Conservation (phyloP, 495 filamentous ascomycete genomes). For the Penicillium odoratum region DNA sequence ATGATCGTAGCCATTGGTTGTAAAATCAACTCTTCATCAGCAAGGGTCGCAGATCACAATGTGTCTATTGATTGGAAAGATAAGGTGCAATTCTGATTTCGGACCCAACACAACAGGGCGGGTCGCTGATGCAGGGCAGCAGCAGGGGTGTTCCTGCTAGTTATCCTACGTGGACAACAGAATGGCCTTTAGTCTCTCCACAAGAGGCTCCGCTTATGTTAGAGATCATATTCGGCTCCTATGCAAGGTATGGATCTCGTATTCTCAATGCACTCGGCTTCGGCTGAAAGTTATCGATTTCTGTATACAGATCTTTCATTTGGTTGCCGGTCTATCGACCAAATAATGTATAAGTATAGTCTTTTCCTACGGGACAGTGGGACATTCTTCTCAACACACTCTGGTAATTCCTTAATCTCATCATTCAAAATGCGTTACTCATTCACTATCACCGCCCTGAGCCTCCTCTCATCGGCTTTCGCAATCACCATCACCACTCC, state of each 20-base stretch:
- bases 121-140: slow-evolving; percentile 8
- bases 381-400: not conserved
- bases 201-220: slow-evolving; percentile 8
- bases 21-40: not conserved
- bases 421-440: slow-evolving; percentile 15
- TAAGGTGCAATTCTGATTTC: slow-evolving; percentile 16
- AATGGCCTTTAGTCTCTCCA: slow-evolving; percentile 1
- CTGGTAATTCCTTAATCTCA: slow-evolving; percentile 11
- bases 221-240: slow-evolving; percentile 6
- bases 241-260: slow-evolving; percentile 10
- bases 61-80: slow-evolving; percentile 13
- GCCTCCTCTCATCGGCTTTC: slow-evolving; percentile 17
- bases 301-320: not conserved
- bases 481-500: slow-evolving; percentile 17
- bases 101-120: slow-evolving; percentile 8
- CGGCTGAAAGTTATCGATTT: slow-evolving; percentile 9
- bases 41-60: slow-evolving; percentile 1
- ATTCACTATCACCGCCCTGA: slow-evolving; percentile 12
- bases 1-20: not conserved
- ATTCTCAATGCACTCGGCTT: slow-evolving; percentile 10
- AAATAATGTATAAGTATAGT: not conserved
- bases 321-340: not conserved
- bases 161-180: slow-evolving; percentile 9
- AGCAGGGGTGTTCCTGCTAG: too few relatives aligned
- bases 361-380: not conserved